Evolutionary conservation across 2,329 filamentous ascomycete species (phyloP).

Genomic region (Septoria petroselini): DNA sequence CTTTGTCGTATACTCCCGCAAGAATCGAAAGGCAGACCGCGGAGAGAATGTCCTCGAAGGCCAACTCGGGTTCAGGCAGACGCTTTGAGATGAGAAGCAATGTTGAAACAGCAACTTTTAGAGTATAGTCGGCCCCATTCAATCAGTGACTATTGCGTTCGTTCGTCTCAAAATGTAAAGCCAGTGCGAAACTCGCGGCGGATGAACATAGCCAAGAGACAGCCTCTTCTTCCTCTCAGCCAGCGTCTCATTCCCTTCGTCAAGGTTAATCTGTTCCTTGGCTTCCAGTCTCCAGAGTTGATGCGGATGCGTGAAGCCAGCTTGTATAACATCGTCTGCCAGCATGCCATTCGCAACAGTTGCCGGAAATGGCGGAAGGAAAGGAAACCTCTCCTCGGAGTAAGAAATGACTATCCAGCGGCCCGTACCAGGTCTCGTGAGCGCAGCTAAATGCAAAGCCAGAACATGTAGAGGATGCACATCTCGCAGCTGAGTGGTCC

Average conservation of each 20-base stretch:
- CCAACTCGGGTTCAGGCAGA: slow-evolving; percentile 32
- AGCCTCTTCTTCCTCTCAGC: slow-evolving; percentile 26
- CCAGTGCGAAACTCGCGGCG: slow-evolving; percentile 40
- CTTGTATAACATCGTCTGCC: slow-evolving; percentile 29
- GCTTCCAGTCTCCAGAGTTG: slow-evolving; percentile 39
- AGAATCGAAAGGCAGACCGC: slow-evolving; percentile 42
- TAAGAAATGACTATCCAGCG: slow-evolving; percentile 44
- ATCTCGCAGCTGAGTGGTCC: slow-evolving; percentile 19
- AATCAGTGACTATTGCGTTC: slow-evolving; percentile 26
- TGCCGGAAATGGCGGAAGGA: slow-evolving; percentile 29
- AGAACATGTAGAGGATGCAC: slow-evolving; percentile 42
- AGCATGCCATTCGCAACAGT: slow-evolving; percentile 30
- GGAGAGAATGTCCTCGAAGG: slow-evolving; percentile 43
- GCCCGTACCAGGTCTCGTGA: slow-evolving; percentile 37
- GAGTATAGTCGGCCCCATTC: neutral
- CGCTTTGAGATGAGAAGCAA: slow-evolving; percentile 8
- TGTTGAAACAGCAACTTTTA: neutral
- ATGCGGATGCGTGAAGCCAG: slow-evolving; percentile 40
- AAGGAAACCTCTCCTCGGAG: slow-evolving; percentile 42
- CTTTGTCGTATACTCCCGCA: slow-evolving; percentile 24
- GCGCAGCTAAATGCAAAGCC: slow-evolving; percentile 41
- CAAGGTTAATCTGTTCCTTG: slow-evolving; percentile 34
- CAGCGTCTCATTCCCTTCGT: slow-evolving; percentile 28
- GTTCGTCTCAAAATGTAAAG: slow-evolving; percentile 42
- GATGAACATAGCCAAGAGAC: slow-evolving; percentile 32